Evolutionary conservation across 352 stramenopile genomes (phyloP).

Genomic region (Phytophthora constricta): DNA sequence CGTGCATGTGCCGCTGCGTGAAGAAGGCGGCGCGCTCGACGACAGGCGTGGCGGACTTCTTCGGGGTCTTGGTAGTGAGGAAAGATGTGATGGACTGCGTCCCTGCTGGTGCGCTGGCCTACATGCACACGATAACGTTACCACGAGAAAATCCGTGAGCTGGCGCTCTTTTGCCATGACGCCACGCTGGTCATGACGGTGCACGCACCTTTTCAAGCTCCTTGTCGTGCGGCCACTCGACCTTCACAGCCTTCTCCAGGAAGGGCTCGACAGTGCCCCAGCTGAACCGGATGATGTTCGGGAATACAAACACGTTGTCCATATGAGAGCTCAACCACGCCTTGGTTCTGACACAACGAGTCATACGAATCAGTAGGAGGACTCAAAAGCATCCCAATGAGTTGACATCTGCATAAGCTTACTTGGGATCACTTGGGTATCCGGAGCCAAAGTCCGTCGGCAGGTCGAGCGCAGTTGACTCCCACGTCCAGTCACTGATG

Average conservation of each 20-base stretch:
- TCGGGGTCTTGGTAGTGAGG: constrained; percentile 45
- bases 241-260: constrained; percentile 55
- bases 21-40: constrained; percentile 58
- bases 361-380: constrained; percentile 4
- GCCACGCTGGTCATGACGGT: neutral
- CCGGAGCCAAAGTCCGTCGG: constrained; percentile 84
- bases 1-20: constrained; percentile 54
- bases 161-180: neutral
- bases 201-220: constrained; percentile 61
- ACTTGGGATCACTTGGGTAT: constrained; percentile 94
- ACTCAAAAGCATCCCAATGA: neutral
- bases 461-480: constrained; percentile 68
- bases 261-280: constrained; percentile 88
- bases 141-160: neutral
- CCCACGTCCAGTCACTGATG: constrained; percentile 91
- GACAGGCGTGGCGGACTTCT: constrained; percentile 28
- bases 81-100: constrained; percentile 88
- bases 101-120: constrained; percentile 63
- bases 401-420: constrained; percentile 8
- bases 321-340: constrained; percentile 87
- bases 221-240: constrained; percentile 76
- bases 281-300: constrained; percentile 93
- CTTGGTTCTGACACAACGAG: constrained; percentile 59
- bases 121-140: constrained; percentile 2
- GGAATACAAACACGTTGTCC: constrained; percentile 91